Conservation (phyloP, 164 flowering plant genomes). For the Cinnamomum chago region DNA sequence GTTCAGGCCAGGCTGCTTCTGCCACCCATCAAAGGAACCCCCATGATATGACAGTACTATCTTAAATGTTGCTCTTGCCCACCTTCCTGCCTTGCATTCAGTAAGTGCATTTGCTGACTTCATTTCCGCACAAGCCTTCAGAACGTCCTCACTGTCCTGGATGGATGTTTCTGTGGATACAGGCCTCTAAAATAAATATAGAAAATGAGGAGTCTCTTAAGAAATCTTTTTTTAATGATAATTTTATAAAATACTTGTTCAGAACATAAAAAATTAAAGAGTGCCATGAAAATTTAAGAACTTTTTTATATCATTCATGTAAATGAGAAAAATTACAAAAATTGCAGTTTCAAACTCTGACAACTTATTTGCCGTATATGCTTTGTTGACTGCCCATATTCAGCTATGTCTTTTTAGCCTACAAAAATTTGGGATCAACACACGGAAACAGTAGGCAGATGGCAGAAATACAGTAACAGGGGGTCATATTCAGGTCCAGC, state of each 20-base stretch:
- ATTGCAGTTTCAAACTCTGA: not conserved
- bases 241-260: not conserved
- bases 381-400: not conserved
- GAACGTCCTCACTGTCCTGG: slow-evolving; percentile 25
- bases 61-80: slow-evolving; percentile 74
- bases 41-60: slow-evolving; percentile 80
- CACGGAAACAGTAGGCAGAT: too few relatives aligned
- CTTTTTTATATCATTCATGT: not conserved
- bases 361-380: not conserved
- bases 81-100: slow-evolving; percentile 49
- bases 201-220: not conserved
- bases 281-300: not conserved
- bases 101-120: slow-evolving; percentile 20
- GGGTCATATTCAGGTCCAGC: too few relatives aligned
- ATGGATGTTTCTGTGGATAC: slow-evolving; percentile 20
- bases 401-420: too few relatives aligned
- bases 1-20: slow-evolving; percentile 84
- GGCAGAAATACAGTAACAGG: too few relatives aligned
- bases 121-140: slow-evolving; percentile 27
- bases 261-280: not conserved
- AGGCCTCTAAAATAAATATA: slow-evolving; percentile 17
- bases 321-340: not conserved
- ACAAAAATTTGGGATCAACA: too few relatives aligned
- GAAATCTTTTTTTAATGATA: not conserved
- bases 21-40: slow-evolving; percentile 94